These are phyloP conservation scores for Yamadazyma ubonensis DNA, from an alignment of 805 yeast genomes.

Conservation along the genomic window DNA sequence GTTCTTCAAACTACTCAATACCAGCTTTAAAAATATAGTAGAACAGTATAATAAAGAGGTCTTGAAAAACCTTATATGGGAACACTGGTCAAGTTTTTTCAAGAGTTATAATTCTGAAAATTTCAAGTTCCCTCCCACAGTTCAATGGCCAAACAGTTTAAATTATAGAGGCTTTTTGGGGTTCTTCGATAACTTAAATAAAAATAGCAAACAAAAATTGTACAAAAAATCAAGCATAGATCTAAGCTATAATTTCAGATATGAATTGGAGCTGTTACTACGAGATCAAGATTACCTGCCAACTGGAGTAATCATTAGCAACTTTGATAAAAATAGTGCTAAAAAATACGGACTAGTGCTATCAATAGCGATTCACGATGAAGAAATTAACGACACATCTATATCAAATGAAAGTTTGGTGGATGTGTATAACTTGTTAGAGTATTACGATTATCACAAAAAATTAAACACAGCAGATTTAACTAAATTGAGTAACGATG, in stretches of 20 bases:
- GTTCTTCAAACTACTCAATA: conserved; percentile 28
- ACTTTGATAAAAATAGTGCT: conserved; percentile 23
- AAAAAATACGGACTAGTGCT: conserved; percentile 35
- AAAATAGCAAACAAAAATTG: conserved; percentile 8
- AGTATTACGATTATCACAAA: conserved; percentile 29
- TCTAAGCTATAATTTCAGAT: conserved; percentile 14
- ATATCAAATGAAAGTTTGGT: conserved; percentile 16
- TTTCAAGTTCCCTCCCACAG: conserved; percentile 20
- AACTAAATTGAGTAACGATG: conserved; percentile 16
- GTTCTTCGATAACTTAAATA: conserved; percentile 18
- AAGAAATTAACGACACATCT: background rate
- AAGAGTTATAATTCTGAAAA: conserved; percentile 23
- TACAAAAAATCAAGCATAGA: conserved; percentile 31
- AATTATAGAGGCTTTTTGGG: conserved; percentile 39
- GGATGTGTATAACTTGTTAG: conserved; percentile 32
- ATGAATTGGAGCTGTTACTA: conserved; percentile 22
- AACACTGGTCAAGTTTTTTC: conserved; percentile 32
- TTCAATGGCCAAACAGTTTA: conserved; percentile 37
- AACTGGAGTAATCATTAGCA: conserved; percentile 29
- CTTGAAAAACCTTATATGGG: conserved; percentile 18
- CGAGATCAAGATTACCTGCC: conserved; percentile 13
- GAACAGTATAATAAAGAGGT: conserved; percentile 18
- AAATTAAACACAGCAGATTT: conserved; percentile 21
- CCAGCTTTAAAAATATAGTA: conserved; percentile 20
- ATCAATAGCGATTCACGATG: conserved; percentile 8